Base-by-base conservation (phyloP, 805 yeast genomes). In the Candida silvicultrix region DNA sequence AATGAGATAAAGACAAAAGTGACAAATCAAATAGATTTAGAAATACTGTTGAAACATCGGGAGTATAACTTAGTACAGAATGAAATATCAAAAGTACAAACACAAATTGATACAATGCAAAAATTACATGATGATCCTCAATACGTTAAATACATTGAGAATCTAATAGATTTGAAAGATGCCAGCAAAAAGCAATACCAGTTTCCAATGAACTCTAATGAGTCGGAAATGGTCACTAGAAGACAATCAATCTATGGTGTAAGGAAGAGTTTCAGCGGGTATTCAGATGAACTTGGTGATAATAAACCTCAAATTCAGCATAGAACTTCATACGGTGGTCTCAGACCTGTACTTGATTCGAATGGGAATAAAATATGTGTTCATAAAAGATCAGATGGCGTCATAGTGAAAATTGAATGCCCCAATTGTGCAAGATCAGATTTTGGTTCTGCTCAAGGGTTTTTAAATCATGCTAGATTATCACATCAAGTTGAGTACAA, bases 371-470 rank as follows among this genome's bases (percentile, higher is more conserved):
- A 66, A 41, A 63, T 67, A 20, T 81, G 88, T 52, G 71, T 83
- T 3, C 83, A 81, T 56, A 69, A 81, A 50, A 62, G 89, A 49
- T 77, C 83, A 5, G 94, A 86, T 60, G 90, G 90, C 2, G 70
- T 83, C 1, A 64, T 83, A 19, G 89, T 86, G 2, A 71, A 80
- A 42, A 69, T 86, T 34, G 80, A 79, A 9, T 86, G 95, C 60
- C 77, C 81, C 1, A 75, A 73, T 43, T 86, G 95, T 63, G 74
- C 70, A 11, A 63, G 90, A 44, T 73, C 80, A 38, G 85, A 84
- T 50, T 86, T 86, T 57, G 81, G 87, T 9, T 78, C 85, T 14
- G 87, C 89, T 0, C 94, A 86, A 58, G 94, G 94, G 15, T 84
- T 86, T 53, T 71, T 85, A 34, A 86, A 85, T 60, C 95, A 86